Evolutionary conservation across 768 basidiomycete genomes (phyloP).

Genomic region (Naematelia aurantialba): DNA sequence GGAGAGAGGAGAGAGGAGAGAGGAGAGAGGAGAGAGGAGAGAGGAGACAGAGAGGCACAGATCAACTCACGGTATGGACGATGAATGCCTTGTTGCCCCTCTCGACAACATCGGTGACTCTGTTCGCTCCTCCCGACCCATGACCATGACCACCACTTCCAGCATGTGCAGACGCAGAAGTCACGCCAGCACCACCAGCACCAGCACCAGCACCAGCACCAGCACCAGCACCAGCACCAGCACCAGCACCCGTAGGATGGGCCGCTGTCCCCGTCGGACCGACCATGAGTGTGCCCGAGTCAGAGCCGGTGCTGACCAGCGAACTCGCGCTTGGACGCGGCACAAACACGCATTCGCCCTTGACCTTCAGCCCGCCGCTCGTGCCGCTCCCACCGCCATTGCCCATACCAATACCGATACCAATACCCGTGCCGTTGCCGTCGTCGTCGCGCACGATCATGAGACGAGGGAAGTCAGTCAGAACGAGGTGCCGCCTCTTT

Average conservation of each 20-base stretch:
- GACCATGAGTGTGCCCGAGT: neutral
- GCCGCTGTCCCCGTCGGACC: too few species aligned
- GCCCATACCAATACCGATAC: too few species aligned
- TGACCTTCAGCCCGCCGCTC: conserved; percentile 27
- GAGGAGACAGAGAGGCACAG: too few species aligned
- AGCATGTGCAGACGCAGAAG: too few species aligned
- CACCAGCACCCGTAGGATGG: neutral
- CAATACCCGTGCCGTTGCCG: neutral
- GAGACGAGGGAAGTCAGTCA: conserved; percentile 46
- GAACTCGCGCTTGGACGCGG: conserved; percentile 2
- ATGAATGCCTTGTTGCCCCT: neutral
- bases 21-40: too few species aligned
- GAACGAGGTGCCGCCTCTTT: conserved; percentile 37
- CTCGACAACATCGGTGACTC: neutral
- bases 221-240: neutral
- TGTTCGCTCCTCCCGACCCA: neutral
- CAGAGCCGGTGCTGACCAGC: neutral
- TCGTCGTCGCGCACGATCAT: conserved; percentile 46
- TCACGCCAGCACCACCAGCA: too few species aligned
- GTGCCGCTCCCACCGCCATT: too few species aligned
- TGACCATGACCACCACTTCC: neutral
- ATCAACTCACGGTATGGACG: neutral
- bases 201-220: neutral
- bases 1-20: too few species aligned
- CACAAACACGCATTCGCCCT: conserved; percentile 43